Evolutionary conservation across 148 eudicot species (phyloP), one percentile per base, ranked within the genome.

Genomic region (Rhododendron ovatum): DNA sequence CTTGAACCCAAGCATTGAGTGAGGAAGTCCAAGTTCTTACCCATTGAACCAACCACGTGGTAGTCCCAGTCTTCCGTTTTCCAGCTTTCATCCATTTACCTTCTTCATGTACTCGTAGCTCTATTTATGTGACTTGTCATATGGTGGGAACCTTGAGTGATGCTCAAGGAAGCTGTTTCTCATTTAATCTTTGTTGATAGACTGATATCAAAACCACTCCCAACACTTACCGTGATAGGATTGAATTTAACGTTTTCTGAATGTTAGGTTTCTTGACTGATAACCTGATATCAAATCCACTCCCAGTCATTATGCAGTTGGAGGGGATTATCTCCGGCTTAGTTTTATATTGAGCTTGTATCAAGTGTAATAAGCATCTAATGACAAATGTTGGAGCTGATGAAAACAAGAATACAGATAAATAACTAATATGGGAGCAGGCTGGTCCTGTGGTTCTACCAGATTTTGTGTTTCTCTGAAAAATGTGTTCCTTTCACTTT

Each of bases 151-250:
- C n/a, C 51, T 28, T 51, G 7, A 45, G n/a, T 65, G n/a, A 33
- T 84, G 63, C 17, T 48, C 22, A 41, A 67, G 78, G 78, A 83
- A 69, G 33, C 85, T 83, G 57, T 83, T 83, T 43, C 39, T 45
- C 57, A 9, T 28, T 65, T 67, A 30, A 83, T 53, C 15, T 65
- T 26, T 67, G 79, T 43, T 39, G 79, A 75, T 75, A 39, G 47
- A 8, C n/a, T 75, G 79, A 75, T 75, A 22, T 35, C n/a, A 9
- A 81, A 17, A 33, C 69, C 33, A 8, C 43, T 81, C 55, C 33
- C 55, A 9, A 55, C 13, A 15, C 9, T 15, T 37, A n/a, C 14
- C 0, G 5, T 35, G n/a, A 37, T 57, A 37, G 84, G 35, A 82
- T 7, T 22, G 24, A 35, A 69, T 11, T 82, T 45, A 61, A 61